Evolutionary conservation across 768 basidiomycete species (phyloP).

Genomic region (Trametes cubensis): DNA sequence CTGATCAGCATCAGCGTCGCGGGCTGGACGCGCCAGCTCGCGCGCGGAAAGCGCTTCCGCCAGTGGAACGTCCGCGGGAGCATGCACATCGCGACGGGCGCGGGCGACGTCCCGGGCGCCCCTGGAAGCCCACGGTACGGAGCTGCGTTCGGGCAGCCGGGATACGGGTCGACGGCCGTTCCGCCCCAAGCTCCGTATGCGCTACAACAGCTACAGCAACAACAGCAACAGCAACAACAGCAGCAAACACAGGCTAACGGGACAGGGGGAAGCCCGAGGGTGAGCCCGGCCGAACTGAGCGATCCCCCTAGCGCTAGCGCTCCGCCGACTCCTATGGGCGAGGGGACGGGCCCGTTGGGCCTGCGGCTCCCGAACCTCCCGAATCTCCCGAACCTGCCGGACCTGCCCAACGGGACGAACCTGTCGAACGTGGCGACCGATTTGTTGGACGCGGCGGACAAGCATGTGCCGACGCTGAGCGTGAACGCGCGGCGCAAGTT

Average conservation of each 20-base stretch:
- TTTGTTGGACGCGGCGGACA: conserved; percentile 79
- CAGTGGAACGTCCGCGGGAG: conserved; percentile 41
- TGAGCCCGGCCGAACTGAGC: conserved; percentile 26
- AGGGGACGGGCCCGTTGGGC: conserved; percentile 35
- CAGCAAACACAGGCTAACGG: background rate
- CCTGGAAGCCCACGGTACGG: conserved; percentile 20
- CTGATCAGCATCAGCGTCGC: conserved; percentile 84
- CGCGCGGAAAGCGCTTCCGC: conserved; percentile 70
- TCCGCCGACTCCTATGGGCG: conserved; percentile 23
- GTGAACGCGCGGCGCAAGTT: conserved; percentile 94
- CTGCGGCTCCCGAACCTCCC: conserved; percentile 43
- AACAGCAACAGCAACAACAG: background rate
- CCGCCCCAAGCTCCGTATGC: background rate
- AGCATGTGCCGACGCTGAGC: conserved; percentile 85
- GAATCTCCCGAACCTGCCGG: conserved; percentile 51
- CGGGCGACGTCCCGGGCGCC: background rate
- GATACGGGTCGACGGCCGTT: conserved; percentile 10
- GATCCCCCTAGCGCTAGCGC: conserved; percentile 29
- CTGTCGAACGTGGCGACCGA: no score
- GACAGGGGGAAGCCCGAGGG: conserved; percentile 18
- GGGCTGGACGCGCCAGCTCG: conserved; percentile 92
- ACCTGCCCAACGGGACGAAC: no score
- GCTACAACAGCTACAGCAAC: background rate
- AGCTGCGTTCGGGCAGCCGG: conserved; percentile 5
- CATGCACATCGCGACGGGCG: conserved; percentile 4